Percentiles rank a stretch among this genome's conserved stretches.
Conservation (phyloP, 179 eudicot genomes). For the Silene coronaria region DNA sequence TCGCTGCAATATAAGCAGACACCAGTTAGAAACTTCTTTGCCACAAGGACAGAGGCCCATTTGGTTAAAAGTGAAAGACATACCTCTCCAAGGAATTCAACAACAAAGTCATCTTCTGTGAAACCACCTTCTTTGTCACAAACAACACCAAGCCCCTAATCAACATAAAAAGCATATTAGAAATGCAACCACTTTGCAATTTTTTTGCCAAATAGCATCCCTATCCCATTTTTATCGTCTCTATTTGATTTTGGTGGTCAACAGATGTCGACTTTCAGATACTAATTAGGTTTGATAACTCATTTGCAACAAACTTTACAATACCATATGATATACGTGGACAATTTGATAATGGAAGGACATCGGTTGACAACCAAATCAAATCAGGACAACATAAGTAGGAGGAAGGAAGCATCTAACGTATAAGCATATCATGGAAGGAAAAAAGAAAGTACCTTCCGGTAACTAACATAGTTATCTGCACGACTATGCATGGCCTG, state of each 20-base stretch:
- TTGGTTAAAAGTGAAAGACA: slow-evolving; percentile 2
- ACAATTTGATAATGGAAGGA: not conserved
- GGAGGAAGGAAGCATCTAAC: not conserved
- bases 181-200: slow-evolving; percentile 5
- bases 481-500: slow-evolving; percentile 69
- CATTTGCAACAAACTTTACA: not conserved
- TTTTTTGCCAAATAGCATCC: not conserved
- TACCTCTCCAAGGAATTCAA: slow-evolving; percentile 98
- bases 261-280: not conserved
- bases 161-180: slow-evolving; percentile 18
- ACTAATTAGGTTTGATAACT: not conserved
- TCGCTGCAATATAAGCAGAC: not conserved
- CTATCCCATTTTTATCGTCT: not conserved
- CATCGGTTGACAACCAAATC: not conserved
- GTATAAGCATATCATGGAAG: not conserved
- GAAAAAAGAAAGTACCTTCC: slow-evolving; percentile 55
- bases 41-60: not conserved
- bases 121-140: slow-evolving; percentile 95
- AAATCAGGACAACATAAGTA: not conserved
- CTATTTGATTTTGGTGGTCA: not conserved
- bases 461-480: slow-evolving; percentile 91
- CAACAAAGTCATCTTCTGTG: slow-evolving; percentile 83
- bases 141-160: slow-evolving; percentile 97
- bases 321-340: not conserved
- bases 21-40: not conserved